Percentiles rank a stretch among this genome's conserved stretches.
Conservation (phyloP, 2,329 filamentous ascomycete species). For the Chalaropsis thielavioides region DNA sequence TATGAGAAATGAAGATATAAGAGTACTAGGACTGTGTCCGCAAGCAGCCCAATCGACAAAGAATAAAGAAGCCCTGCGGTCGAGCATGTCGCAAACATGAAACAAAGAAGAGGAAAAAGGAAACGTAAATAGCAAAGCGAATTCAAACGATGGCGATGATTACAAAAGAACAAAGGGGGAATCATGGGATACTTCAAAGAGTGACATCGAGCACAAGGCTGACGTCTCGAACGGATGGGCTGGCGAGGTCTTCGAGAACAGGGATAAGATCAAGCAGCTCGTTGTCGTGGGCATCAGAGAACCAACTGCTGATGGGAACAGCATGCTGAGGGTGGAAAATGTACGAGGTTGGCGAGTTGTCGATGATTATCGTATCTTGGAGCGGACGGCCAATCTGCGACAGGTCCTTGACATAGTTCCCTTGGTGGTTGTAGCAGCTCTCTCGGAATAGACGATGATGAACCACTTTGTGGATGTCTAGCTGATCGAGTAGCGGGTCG, state of each 20-base stretch:
- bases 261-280: constrained; percentile 94
- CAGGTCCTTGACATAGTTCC: constrained; percentile 98
- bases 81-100: constrained; percentile 18
- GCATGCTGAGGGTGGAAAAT: constrained; percentile 99
- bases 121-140: constrained; percentile 21
- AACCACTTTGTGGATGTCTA: constrained; percentile 93
- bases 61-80: constrained; percentile 3
- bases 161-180: constrained; percentile 21
- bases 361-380: constrained; percentile 96
- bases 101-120: constrained; percentile 21
- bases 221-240: constrained; percentile 79
- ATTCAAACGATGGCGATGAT: constrained; percentile 17
- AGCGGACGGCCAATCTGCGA: constrained; percentile 93
- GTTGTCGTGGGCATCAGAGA: constrained; percentile 98
- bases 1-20: constrained; percentile 18
- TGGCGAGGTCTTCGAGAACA: constrained; percentile 91
- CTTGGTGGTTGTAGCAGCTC: constrained; percentile 98
- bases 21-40: constrained; percentile 4
- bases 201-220: constrained; percentile 93
- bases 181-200: constrained; percentile 35
- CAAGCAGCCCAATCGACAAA: not conserved
- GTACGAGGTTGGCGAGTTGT: constrained; percentile 97
- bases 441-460: constrained; percentile 94
- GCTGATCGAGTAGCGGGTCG: constrained; percentile 85
- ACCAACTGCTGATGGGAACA: constrained; percentile 99